Base-by-base conservation (phyloP, 78 protist species). In the Tieghemostelium lacteum region DNA sequence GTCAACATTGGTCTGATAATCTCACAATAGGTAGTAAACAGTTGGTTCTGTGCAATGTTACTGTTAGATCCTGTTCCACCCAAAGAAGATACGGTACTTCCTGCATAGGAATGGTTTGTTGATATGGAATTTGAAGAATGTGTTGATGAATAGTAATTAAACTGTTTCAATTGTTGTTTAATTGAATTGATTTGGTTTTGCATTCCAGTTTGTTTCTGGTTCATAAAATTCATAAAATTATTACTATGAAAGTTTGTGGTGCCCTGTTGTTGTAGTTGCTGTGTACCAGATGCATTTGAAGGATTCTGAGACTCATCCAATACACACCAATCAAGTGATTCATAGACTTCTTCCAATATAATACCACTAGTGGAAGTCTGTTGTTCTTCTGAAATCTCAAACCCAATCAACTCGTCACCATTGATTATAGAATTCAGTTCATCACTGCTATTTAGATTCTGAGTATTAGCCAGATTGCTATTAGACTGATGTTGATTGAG, bases 1-100 rank as follows among this genome's bases (percentile, higher is more conserved):
- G 69, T 49, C 29, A 65, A 19, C 92, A 91, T 73, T 20, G 94
- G 94, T 37, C 50, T 77, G 71, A 91, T 85, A 22, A 91, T 62
- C 26, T 91, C 94, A 45, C 89, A 77, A 22, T 40, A 31, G 3
- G 87, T 22, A 66, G 42, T 70, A 50, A 50, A 88, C 3, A 64
- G 69, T 14, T 34, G 24, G 16, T 58, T 55, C 1, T n/a, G 26
- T 33, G 28, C 42, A 26, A 26, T 42, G 31, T 33, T 61, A 61
- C 36, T 61, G 12, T 14, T 14, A 12, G 26, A 12, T 24, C 8
- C 14, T 57, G 26, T 8, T 57, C 6, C 34, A 10, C 8, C n/a
- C 28, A 24, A 2, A 14, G 28, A 10, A 26, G 26, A 5, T 24
- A 57, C 1, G 22, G 26, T 22, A 8, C 22, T 0, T 57, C 22